Evolutionary conservation across 1,284 basidiomycete genomes (phyloP).

Genomic region (Vanrija sp.): DNA sequence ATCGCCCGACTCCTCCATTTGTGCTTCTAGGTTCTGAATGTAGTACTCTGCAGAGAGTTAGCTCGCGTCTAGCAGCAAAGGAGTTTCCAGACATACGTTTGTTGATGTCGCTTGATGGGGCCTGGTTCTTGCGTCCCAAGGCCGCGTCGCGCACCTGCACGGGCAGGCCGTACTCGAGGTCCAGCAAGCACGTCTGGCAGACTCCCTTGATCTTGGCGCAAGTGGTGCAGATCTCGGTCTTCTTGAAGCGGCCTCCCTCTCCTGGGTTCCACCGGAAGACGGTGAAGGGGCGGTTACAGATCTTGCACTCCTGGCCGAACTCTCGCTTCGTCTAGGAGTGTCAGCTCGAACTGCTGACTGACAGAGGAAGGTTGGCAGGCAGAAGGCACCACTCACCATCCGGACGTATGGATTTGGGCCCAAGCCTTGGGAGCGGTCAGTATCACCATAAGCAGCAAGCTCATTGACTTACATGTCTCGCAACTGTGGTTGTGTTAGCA

Average conservation of each 20-base stretch:
- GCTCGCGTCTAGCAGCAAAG: background rate
- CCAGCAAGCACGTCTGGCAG: constrained; percentile 95
- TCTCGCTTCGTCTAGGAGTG: constrained; percentile 79
- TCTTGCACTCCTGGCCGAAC: constrained; percentile 80
- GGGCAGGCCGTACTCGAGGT: constrained; percentile 91
- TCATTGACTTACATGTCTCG: constrained; percentile 69
- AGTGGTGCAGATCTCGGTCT: constrained; percentile 97
- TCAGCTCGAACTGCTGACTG: background rate
- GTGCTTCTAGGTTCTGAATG: constrained; percentile 90
- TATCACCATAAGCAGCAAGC: background rate
- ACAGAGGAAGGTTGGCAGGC: constrained; percentile 21
- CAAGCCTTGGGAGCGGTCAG: constrained; percentile 56
- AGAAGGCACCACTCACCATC: constrained; percentile 59
- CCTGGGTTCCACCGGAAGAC: constrained; percentile 99
- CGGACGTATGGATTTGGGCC: constrained; percentile 83
- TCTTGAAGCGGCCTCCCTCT: constrained; percentile 84
- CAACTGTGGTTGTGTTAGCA: constrained; percentile 46
- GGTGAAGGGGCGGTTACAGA: constrained; percentile 92
- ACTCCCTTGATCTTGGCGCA: constrained; percentile 99
- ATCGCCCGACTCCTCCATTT: constrained; percentile 51
- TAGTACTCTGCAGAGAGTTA: constrained; percentile 66
- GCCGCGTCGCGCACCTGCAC: constrained; percentile 98
- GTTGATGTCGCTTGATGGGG: constrained; percentile 94
- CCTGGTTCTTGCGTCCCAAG: constrained; percentile 76
- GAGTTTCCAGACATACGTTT: constrained; percentile 54